These are phyloP conservation scores for Saccharum officinarum DNA, from an alignment of 176 grass and related monocot species.

Conservation along the genomic window DNA sequence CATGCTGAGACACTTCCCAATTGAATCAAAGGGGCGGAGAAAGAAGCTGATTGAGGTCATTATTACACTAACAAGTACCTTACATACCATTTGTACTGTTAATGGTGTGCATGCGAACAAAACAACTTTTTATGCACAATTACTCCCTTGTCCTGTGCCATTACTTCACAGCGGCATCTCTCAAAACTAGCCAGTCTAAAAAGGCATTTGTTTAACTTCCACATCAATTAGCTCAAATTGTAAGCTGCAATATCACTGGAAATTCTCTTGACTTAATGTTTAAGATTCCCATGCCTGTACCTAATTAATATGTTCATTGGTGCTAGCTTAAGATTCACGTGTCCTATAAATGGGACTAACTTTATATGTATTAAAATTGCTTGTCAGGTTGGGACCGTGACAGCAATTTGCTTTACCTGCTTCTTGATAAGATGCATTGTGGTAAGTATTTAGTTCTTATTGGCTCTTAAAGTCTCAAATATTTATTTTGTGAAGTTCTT, in stretches of 20 bases:
- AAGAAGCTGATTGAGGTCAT: slow-evolving; percentile 89
- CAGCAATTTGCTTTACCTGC: slow-evolving; percentile 77
- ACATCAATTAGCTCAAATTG: slow-evolving; percentile 2
- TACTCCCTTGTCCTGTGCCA: not conserved
- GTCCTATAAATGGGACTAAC: not conserved
- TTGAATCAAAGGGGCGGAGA: slow-evolving; percentile 82
- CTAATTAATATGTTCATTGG: not conserved
- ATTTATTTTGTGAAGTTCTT: not conserved
- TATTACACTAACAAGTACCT: not conserved
- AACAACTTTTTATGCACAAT: no score
- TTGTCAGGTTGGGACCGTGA: slow-evolving; percentile 83
- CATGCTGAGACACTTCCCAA: slow-evolving; percentile 83
- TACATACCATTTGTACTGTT: slow-evolving; percentile 3
- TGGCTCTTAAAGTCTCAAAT: not conserved
- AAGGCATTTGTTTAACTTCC: not conserved
- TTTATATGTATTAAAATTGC: slow-evolving; percentile 11
- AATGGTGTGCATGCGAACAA: slow-evolving; percentile 1
- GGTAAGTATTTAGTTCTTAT: slow-evolving; percentile 58
- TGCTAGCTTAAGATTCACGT: not conserved
- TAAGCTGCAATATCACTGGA: slow-evolving; percentile 7
- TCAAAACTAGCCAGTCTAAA: not conserved
- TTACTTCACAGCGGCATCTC: not conserved
- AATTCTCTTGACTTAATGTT: not conserved
- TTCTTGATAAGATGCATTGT: slow-evolving; percentile 87
- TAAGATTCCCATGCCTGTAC: slow-evolving; percentile 9